phyloP scores from a whole-genome alignment of 768 basidiomycete genomes.

The Hysterangium stoloniferum region DNA sequence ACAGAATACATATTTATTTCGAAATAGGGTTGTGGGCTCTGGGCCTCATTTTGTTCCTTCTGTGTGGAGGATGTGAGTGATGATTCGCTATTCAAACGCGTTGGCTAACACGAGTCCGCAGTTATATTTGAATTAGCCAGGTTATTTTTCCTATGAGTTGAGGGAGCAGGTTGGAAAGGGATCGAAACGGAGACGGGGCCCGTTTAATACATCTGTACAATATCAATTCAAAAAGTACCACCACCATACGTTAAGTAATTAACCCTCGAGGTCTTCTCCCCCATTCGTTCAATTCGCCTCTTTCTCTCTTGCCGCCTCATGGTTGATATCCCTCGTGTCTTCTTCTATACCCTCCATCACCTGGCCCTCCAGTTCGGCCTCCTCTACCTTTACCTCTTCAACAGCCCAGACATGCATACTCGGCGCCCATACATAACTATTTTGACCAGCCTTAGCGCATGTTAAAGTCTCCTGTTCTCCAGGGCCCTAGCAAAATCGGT shows the following conservation, averaged over 20 bases:
- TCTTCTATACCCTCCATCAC: constrained; percentile 68
- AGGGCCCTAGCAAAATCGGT: constrained; percentile 97
- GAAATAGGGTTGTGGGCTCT: constrained; percentile 48
- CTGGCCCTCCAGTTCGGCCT: constrained; percentile 76
- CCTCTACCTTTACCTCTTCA: constrained; percentile 76
- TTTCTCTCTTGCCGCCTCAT: background rate
- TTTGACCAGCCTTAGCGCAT: constrained; percentile 78
- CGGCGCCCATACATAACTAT: constrained; percentile 96
- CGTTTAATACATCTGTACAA: constrained; percentile 1
- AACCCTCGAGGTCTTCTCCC: background rate
- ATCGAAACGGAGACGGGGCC: background rate
- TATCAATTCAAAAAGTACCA: background rate
- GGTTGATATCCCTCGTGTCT: too few relatives aligned
- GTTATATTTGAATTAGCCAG: constrained; percentile 69
- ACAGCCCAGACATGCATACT: constrained; percentile 91
- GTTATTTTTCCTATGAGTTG: constrained; percentile 55
- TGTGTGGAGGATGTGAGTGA: constrained; percentile 69
- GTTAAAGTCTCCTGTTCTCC: constrained; percentile 78
- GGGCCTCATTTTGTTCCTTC: constrained; percentile 66
- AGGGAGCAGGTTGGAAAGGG: background rate
- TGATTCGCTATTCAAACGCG: background rate
- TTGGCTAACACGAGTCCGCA: constrained; percentile 22
- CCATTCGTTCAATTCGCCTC: background rate
- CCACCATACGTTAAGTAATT: background rate
- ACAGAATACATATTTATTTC: background rate